phyloP scores from a whole-genome alignment of 176 grass and related monocot species.

The Oryza longistaminata region DNA sequence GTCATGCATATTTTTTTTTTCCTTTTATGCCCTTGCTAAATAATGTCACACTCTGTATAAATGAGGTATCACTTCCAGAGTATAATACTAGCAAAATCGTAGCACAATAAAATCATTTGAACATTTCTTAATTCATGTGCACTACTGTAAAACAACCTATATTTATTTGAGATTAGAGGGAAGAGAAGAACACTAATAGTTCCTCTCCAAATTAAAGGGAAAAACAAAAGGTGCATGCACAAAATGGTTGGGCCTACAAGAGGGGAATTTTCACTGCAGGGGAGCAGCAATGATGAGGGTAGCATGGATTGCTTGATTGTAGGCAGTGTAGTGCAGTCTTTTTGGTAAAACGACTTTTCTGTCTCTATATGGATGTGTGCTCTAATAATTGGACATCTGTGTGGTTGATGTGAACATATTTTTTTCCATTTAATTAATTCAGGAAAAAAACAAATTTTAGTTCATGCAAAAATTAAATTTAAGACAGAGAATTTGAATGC shows the following conservation, averaged over 20 bases:
- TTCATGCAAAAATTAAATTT: not conserved
- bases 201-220: not conserved
- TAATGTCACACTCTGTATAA: too few species aligned
- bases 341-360: conserved; percentile 35
- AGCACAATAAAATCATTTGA: too few species aligned
- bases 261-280: conserved; percentile 27
- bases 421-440: not conserved
- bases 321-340: conserved; percentile 28
- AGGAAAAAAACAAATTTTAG: not conserved
- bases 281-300: conserved; percentile 43
- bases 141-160: not conserved
- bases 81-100: too few species aligned
- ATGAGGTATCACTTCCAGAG: too few species aligned
- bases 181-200: not conserved
- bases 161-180: too few species aligned
- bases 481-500: not conserved
- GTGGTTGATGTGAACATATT: not conserved
- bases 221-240: not conserved
- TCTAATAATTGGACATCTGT: conserved; percentile 29
- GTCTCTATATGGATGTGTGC: conserved; percentile 2
- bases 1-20: too few species aligned
- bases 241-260: conserved; percentile 11
- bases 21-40: too few species aligned
- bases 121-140: not conserved
- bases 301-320: conserved; percentile 23